Percentiles rank a stretch among this genome's conserved stretches.
These are phyloP conservation scores for Saccharomycopsis schoenii DNA, from an alignment of 805 yeast species.

Conservation along the genomic window DNA sequence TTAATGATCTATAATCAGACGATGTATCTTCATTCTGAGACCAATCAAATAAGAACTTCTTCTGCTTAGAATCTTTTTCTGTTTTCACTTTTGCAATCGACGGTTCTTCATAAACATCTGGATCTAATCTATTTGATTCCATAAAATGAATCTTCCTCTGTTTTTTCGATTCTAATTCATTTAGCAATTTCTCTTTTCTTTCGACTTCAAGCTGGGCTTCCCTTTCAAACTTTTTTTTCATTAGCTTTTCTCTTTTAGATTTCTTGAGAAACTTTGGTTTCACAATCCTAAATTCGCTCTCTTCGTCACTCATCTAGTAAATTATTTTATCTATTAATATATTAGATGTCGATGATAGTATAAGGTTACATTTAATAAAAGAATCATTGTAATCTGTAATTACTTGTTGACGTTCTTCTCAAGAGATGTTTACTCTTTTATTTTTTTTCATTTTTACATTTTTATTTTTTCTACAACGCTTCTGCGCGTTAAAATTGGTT, in stretches of 20 bases:
- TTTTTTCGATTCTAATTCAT: conserved; percentile 9
- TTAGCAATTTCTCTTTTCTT: conserved; percentile 7
- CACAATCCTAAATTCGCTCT: conserved; percentile 3
- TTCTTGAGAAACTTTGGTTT: conserved; percentile 16
- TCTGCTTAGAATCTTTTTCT: conserved; percentile 18
- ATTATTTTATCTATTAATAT: not conserved
- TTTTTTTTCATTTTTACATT: not conserved
- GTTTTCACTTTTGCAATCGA: not conserved
- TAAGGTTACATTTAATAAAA: too few species aligned
- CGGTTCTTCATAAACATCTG: conserved; percentile 1
- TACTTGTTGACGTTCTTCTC: too few species aligned
- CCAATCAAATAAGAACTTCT: conserved; percentile 63
- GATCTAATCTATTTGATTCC: not conserved
- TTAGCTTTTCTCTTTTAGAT: conserved; percentile 14
- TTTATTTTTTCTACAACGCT: too few species aligned
- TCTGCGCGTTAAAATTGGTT: too few species aligned
- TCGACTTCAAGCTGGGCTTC: not conserved
- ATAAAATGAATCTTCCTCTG: not conserved
- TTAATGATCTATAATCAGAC: conserved; percentile 31
- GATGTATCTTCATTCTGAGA: conserved; percentile 57
- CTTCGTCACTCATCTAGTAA: conserved; percentile 1
- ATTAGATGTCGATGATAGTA: too few species aligned
- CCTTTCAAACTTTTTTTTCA: conserved; percentile 4
- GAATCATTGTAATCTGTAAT: too few species aligned
- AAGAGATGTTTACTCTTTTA: not conserved